A percentile compares a stretch with the other conserved stretches of the same genome.
phyloP scores from a whole-genome alignment of 306 rosid genomes.

The Purshia tridentata region DNA sequence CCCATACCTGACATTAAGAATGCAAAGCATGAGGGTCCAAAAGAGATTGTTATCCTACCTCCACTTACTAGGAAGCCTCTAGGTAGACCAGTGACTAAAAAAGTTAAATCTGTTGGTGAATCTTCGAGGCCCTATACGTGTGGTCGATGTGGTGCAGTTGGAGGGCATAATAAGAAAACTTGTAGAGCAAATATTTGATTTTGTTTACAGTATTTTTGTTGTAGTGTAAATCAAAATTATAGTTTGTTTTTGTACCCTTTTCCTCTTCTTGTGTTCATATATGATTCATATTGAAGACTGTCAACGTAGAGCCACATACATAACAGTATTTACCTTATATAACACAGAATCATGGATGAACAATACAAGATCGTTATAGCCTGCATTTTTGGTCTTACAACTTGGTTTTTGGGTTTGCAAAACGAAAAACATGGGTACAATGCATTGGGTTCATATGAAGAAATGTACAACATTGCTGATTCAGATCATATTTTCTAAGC shows the following conservation, averaged over 20 bases:
- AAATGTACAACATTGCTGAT: too few relatives aligned
- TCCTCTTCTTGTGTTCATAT: neutral
- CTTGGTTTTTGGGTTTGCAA: too few relatives aligned
- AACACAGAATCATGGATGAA: too few relatives aligned
- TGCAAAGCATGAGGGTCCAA: neutral
- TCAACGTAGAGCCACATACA: too few relatives aligned
- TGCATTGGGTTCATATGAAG: too few relatives aligned
- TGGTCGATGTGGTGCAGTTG: constrained; percentile 3
- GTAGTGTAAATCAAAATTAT: neutral
- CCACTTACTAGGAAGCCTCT: neutral
- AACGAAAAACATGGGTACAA: too few relatives aligned
- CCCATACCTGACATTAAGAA: neutral
- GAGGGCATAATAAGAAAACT: neutral
- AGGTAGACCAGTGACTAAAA: neutral
- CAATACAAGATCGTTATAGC: too few relatives aligned
- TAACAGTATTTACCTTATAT: too few relatives aligned
- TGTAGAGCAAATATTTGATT: neutral
- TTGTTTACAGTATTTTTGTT: neutral
- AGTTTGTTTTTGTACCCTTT: neutral
- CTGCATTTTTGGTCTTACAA: too few relatives aligned
- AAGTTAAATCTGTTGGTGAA: neutral
- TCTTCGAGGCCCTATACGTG: neutral
- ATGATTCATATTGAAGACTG: neutral
- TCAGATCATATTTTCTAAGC: too few relatives aligned
- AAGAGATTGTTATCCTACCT: neutral